phyloP scores from a whole-genome alignment of 805 yeast genomes.

The Cephaloascus albidus region DNA sequence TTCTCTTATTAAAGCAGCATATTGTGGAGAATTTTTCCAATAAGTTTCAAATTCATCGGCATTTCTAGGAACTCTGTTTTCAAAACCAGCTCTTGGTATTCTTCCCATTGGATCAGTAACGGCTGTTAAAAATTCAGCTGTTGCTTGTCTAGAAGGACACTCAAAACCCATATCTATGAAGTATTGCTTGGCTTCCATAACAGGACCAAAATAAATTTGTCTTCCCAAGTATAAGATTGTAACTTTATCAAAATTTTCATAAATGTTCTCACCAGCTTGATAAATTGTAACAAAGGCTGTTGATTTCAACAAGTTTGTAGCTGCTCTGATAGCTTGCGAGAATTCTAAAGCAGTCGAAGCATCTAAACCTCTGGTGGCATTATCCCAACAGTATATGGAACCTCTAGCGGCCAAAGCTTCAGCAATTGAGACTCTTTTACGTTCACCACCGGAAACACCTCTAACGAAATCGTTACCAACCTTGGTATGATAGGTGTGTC shows the following conservation, averaged over 20 bases:
- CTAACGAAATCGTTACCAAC: constrained; percentile 56
- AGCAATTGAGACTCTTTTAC: constrained; percentile 57
- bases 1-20: constrained; percentile 4
- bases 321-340: constrained; percentile 47
- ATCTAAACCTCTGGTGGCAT: constrained; percentile 47
- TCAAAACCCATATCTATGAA: constrained; percentile 54
- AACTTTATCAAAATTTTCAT: constrained; percentile 52
- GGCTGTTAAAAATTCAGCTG: constrained; percentile 60
- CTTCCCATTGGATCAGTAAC: constrained; percentile 61
- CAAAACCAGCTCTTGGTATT: constrained; percentile 17
- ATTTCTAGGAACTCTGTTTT: constrained; percentile 44
- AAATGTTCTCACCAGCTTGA: constrained; percentile 60
- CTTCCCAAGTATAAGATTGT: constrained; percentile 50
- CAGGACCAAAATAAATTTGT: constrained; percentile 19
- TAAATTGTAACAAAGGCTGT: constrained; percentile 26
- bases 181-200: constrained; percentile 30
- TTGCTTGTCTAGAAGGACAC: constrained; percentile 55
- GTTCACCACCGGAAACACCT: constrained; percentile 77
- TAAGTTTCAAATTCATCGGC: constrained; percentile 51
- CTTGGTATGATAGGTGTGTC: constrained; percentile 47
- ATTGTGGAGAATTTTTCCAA: constrained; percentile 41
- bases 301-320: constrained; percentile 40
- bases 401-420: constrained; percentile 41
- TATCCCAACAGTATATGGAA: constrained; percentile 43
- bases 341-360: constrained; percentile 74